Evolutionary conservation across 345 rosid species (phyloP).

Genomic region (Salix dunnii): DNA sequence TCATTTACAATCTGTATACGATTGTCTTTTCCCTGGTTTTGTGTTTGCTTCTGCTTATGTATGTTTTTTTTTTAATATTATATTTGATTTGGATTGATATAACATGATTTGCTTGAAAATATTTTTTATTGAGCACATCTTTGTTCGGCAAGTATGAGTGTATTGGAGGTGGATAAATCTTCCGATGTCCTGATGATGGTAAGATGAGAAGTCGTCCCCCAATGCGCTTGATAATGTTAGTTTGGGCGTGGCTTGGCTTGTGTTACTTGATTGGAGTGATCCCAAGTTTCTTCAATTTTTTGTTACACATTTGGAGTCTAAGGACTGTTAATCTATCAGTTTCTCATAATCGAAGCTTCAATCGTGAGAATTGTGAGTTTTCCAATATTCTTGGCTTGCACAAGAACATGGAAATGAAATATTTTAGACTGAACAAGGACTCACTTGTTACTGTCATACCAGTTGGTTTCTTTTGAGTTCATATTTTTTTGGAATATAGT

Average conservation of each 20-base stretch:
- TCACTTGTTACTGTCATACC: not conserved
- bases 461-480: not conserved
- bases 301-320: not conserved
- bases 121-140: not conserved
- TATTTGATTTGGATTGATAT: not conserved
- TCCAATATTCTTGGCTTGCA: not conserved
- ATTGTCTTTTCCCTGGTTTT: too few species aligned
- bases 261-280: not conserved
- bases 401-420: not conserved
- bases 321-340: not conserved
- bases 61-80: too few species aligned
- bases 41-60: too few species aligned
- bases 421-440: not conserved
- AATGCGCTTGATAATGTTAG: too few species aligned
- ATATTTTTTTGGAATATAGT: not conserved
- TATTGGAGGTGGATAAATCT: not conserved
- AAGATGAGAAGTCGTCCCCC: too few species aligned
- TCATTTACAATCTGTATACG: too few species aligned
- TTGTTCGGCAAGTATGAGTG: not conserved
- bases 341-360: not conserved
- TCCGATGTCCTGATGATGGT: too few species aligned
- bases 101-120: not conserved
- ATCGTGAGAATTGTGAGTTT: not conserved
- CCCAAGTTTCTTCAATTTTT: not conserved
- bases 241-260: not conserved